Evolutionary conservation across 2,329 filamentous ascomycete genomes (phyloP), one percentile per base, ranked within the genome.

Genomic region (Aspergillus ibericus): DNA sequence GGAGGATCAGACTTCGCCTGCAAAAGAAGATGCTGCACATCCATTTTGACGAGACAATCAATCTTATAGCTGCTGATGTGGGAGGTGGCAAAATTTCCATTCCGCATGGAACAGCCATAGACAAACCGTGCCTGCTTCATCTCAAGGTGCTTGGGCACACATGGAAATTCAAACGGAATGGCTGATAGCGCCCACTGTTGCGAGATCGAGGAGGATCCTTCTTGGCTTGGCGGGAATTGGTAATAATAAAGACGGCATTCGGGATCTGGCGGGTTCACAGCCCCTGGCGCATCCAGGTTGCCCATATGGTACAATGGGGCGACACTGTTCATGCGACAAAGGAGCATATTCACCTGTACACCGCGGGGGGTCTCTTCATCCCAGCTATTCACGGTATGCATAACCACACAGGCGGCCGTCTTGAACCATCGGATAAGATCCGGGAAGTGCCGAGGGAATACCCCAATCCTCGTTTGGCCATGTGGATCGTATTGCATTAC

Each of bases 361-460:
- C 62, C 59, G n/a, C 70, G 63, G 1, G 67, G 25, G 15, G 73
- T 60, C 1, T 71, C 62, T 4, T 82, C 80, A 53, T 90, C 86
- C 88, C 88, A 91, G 1, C 84, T 84, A 63, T 89, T 90, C 0
- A 86, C 88, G 0, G 87, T 89, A 66, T 91, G 88, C 61, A 90
- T 89, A 46, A 91, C 88, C 65, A 86, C 86, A 65, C 86, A 90
- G 5, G 85, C 80, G 10, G 82, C 82, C 0, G 87, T 89, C 71
- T 88, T 83, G 60, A 88, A 90, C 87, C 88, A 91, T 9, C 80
- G 80, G 2, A 89, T 80, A 1, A 77, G 74, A 1, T 82, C 69
- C 1, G 88, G 87, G 12, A 80, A 68, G 55, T 83, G 81, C 3
- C 88, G 80, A 10, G 87, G 87, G 61, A 91, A 90, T 1, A 90